These are phyloP conservation scores for Leccinum arenicola DNA, from an alignment of 768 basidiomycete species.

Conservation along the genomic window DNA sequence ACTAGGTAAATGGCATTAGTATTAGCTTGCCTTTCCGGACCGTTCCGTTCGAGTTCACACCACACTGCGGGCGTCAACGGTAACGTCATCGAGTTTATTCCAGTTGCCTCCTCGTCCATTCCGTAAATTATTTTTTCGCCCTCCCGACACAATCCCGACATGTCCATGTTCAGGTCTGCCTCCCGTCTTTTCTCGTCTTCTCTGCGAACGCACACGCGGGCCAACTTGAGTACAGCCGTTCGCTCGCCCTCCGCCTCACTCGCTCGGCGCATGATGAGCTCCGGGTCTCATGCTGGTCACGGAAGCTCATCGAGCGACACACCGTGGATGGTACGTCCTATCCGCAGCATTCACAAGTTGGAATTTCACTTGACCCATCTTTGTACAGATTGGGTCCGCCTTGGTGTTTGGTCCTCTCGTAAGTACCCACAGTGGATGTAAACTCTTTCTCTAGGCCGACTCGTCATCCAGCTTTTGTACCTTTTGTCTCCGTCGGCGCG, in stretches of 20 bases:
- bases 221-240: slow-evolving; percentile 1
- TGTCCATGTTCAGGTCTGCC: slow-evolving; percentile 26
- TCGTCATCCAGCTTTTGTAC: slow-evolving; percentile 26
- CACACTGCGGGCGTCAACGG: slow-evolving; percentile 3
- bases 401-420: slow-evolving; percentile 33
- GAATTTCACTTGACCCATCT: background rate
- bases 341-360: background rate
- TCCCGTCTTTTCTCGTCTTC: slow-evolving; percentile 17
- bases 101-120: slow-evolving; percentile 2
- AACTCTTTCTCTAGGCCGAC: background rate
- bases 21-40: slow-evolving; percentile 18
- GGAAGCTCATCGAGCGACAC: slow-evolving; percentile 18
- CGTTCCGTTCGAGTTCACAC: slow-evolving; percentile 29
- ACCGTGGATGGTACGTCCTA: slow-evolving; percentile 30
- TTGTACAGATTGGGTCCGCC: slow-evolving; percentile 29
- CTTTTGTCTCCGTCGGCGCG: slow-evolving; percentile 32
- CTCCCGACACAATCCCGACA: slow-evolving; percentile 1
- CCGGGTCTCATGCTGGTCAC: slow-evolving; percentile 23
- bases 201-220: slow-evolving; percentile 17
- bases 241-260: slow-evolving; percentile 15
- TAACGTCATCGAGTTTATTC: slow-evolving; percentile 29
- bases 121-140: slow-evolving; percentile 12
- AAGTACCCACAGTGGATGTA: slow-evolving; percentile 1
- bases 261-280: slow-evolving; percentile 27
- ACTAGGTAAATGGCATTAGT: background rate